Evolutionary conservation across 768 basidiomycete genomes (phyloP).

Genomic region (Mycena olivaceomarginata): DNA sequence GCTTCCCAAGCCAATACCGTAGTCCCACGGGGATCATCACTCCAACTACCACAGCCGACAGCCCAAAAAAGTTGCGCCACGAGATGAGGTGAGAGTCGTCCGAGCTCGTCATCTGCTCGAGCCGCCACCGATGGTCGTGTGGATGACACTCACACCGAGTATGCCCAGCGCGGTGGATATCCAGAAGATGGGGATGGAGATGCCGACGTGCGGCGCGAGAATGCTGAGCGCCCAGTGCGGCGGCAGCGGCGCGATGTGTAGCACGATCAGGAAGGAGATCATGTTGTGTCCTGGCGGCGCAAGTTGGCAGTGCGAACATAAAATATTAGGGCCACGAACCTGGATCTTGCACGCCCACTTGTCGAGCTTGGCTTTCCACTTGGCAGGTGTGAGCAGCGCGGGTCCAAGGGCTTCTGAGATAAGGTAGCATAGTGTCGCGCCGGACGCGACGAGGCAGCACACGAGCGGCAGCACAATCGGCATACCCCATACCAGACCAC

Average conservation of each 20-base stretch:
- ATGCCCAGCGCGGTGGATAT: slow-evolving; percentile 92
- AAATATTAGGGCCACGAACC: slow-evolving; percentile 3
- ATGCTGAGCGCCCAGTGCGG: slow-evolving; percentile 98
- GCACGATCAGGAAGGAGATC: slow-evolving; percentile 94
- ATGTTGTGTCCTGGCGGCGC: slow-evolving; percentile 77
- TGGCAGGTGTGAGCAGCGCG: slow-evolving; percentile 90
- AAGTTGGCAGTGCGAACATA: background rate
- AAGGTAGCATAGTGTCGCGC: slow-evolving; percentile 94
- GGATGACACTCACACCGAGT: slow-evolving; percentile 93
- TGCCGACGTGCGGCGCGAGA: slow-evolving; percentile 94
- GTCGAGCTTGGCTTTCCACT: slow-evolving; percentile 89
- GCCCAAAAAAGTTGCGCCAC: slow-evolving; percentile 91
- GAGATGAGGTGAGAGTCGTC: slow-evolving; percentile 96
- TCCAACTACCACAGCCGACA: slow-evolving; percentile 90
- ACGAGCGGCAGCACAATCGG: slow-evolving; percentile 90
- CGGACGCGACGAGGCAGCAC: slow-evolving; percentile 93
- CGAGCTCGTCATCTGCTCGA: slow-evolving; percentile 96
- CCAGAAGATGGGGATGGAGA: slow-evolving; percentile 92
- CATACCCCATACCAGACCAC: slow-evolving; percentile 98
- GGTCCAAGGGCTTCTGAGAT: slow-evolving; percentile 95
- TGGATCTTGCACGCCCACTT: slow-evolving; percentile 88
- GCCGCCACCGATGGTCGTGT: slow-evolving; percentile 95
- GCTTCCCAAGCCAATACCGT: slow-evolving; percentile 86
- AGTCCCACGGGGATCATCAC: slow-evolving; percentile 96
- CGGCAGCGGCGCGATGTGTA: slow-evolving; percentile 95